Evolutionary conservation across 31 red algal species (phyloP).

Genomic region (Asparagopsis taxiformis): DNA sequence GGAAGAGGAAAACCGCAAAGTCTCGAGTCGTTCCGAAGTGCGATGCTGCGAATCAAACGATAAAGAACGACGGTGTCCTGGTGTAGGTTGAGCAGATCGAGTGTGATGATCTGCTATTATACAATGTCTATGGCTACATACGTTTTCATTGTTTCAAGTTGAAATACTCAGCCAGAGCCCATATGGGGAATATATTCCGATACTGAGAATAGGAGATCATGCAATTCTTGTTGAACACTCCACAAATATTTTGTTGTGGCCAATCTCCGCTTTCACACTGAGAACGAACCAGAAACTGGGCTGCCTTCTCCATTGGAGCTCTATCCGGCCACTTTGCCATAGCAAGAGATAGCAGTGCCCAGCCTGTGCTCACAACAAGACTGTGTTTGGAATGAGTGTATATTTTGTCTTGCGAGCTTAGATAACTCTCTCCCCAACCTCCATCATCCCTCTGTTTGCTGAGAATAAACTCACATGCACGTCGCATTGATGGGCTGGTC

Average conservation of each 20-base stretch:
- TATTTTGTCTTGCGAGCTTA: slow-evolving; percentile 63
- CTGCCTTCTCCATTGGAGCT: slow-evolving; percentile 49
- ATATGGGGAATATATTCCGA: slow-evolving; percentile 91
- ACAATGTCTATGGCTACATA: no score
- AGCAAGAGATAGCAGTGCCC: slow-evolving; percentile 73
- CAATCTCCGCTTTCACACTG: slow-evolving; percentile 87
- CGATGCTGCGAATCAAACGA: no score
- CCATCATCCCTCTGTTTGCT: slow-evolving; percentile 89
- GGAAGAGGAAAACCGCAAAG: no score
- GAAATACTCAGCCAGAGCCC: slow-evolving; percentile 84
- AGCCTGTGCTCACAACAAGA: slow-evolving; percentile 94
- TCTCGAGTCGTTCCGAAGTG: no score
- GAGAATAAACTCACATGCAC: slow-evolving; percentile 87
- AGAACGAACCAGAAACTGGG: slow-evolving; percentile 58
- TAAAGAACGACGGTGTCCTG: no score
- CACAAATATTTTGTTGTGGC: slow-evolving; percentile 95
- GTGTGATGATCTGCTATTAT: no score
- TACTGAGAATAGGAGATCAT: slow-evolving; percentile 99
- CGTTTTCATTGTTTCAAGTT: no score
- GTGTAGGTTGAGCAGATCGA: no score
- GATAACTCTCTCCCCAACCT: slow-evolving; percentile 93
- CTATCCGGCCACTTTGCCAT: slow-evolving; percentile 79
- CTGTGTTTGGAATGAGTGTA: slow-evolving; percentile 75
- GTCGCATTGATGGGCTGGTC: slow-evolving; percentile 71
- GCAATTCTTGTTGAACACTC: slow-evolving; percentile 98